phyloP scores from a whole-genome alignment of 2,329 filamentous ascomycete genomes.

The Blumeria graminis region DNA sequence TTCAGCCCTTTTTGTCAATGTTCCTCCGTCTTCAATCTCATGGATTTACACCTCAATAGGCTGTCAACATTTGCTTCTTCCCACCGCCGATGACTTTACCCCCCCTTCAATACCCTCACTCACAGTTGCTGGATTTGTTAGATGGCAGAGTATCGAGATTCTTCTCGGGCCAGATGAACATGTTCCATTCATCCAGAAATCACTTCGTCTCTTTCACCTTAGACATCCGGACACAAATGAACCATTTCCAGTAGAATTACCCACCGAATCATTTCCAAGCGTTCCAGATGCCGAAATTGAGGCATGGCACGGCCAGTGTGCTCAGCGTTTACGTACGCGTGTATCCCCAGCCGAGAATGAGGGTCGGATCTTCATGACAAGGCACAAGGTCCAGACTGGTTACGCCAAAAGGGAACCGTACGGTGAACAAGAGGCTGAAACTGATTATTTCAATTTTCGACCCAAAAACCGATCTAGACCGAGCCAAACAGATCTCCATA shows the following conservation, averaged over 20 bases:
- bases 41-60: conserved; percentile 84
- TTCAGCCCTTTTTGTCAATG: conserved; percentile 50
- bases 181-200: conserved; percentile 57
- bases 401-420: too few species aligned
- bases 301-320: conserved; percentile 63
- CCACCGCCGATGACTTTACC: conserved; percentile 42
- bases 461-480: too few species aligned
- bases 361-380: conserved; percentile 6
- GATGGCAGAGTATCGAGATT: conserved; percentile 84
- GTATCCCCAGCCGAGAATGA: conserved; percentile 8
- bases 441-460: too few species aligned
- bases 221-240: conserved; percentile 50
- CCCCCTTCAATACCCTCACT: conserved; percentile 61
- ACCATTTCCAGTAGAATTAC: conserved; percentile 35
- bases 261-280: conserved; percentile 40
- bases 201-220: conserved; percentile 54
- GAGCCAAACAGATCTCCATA: too few species aligned
- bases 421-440: too few species aligned
- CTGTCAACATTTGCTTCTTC: conserved; percentile 70
- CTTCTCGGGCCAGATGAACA: conserved; percentile 74
- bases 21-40: conserved; percentile 50
- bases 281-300: conserved; percentile 59
- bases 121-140: conserved; percentile 62
- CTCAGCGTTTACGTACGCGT: conserved; percentile 42
- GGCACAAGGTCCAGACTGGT: neutral